Conservation (phyloP, 2,329 filamentous ascomycete species). For the Penicillium sp. region DNA sequence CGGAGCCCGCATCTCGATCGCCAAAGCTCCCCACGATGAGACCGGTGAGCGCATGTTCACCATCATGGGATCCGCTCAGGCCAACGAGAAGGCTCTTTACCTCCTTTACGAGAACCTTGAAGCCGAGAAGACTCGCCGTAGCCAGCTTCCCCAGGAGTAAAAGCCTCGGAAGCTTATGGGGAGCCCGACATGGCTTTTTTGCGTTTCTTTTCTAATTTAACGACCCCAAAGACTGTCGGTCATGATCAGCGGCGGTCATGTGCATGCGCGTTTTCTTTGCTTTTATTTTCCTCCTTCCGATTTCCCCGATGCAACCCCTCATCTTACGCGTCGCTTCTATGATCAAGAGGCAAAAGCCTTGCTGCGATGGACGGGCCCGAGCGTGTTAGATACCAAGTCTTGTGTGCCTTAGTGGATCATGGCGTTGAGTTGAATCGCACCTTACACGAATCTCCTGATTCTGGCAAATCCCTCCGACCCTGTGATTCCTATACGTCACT, state of each 20-base stretch:
- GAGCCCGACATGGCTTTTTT: constrained; percentile 18
- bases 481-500: too few species aligned
- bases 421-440: constrained; percentile 21
- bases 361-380: constrained; percentile 23
- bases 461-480: neutral
- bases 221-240: constrained; percentile 30
- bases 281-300: constrained; percentile 20
- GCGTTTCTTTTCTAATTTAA: constrained; percentile 23
- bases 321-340: constrained; percentile 18
- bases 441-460: constrained; percentile 12
- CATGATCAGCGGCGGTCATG: constrained; percentile 30
- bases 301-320: constrained; percentile 6
- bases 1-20: constrained; percentile 94
- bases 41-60: constrained; percentile 99
- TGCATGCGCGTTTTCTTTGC: constrained; percentile 25
- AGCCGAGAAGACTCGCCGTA: constrained; percentile 97
- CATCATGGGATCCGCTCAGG: constrained; percentile 90
- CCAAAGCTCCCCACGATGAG: constrained; percentile 94
- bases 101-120: constrained; percentile 98
- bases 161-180: constrained; percentile 11
- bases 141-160: constrained; percentile 67
- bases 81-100: constrained; percentile 94
- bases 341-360: constrained; percentile 26
- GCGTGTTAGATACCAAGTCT: constrained; percentile 26
- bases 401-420: constrained; percentile 13